A percentile compares a stretch with the other conserved stretches of the same genome.
phyloP scores from a whole-genome alignment of 108 stramenopile species.

The Skeletonema grethae region DNA sequence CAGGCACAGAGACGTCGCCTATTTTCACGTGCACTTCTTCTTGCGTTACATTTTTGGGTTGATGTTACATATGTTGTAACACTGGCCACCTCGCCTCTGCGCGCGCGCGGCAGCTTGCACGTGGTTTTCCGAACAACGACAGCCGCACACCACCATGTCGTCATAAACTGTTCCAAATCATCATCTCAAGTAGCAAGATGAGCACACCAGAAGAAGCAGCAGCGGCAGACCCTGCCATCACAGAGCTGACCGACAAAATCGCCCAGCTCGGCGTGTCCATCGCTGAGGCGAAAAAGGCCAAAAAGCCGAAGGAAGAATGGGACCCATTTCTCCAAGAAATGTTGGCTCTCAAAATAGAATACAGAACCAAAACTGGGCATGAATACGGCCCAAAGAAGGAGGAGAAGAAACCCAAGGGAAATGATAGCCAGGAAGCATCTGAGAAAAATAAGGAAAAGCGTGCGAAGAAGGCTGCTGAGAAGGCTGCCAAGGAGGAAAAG shows the following conservation, averaged over 20 bases:
- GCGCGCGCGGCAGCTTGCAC: too few relatives aligned
- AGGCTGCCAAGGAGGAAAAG: conserved; percentile 88
- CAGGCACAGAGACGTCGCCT: too few relatives aligned
- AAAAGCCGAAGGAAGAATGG: conserved; percentile 83
- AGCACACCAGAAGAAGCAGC: conserved; percentile 2
- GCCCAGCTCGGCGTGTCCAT: conserved; percentile 71
- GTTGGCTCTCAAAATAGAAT: conserved; percentile 72
- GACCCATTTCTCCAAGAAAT: conserved; percentile 72
- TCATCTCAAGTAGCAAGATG: not conserved
- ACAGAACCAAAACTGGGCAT: conserved; percentile 70
- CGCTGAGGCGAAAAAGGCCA: conserved; percentile 69
- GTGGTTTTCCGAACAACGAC: not conserved
- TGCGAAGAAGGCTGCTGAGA: conserved; percentile 78
- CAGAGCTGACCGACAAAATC: conserved; percentile 58
- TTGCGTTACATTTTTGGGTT: too few relatives aligned
- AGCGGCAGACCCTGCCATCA: conserved; percentile 33
- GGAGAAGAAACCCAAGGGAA: conserved; percentile 32
- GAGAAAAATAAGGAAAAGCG: conserved; percentile 86
- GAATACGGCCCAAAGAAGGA: conserved; percentile 62
- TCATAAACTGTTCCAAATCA: too few relatives aligned
- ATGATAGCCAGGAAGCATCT: conserved; percentile 57
- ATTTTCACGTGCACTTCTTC: too few relatives aligned
- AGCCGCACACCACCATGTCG: not conserved
- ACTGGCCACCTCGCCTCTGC: too few relatives aligned
- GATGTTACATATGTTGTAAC: too few relatives aligned